Evolutionary conservation across 2,329 filamentous ascomycete genomes (phyloP).

Genomic region (Tolypocladium cylindrosporum): DNA sequence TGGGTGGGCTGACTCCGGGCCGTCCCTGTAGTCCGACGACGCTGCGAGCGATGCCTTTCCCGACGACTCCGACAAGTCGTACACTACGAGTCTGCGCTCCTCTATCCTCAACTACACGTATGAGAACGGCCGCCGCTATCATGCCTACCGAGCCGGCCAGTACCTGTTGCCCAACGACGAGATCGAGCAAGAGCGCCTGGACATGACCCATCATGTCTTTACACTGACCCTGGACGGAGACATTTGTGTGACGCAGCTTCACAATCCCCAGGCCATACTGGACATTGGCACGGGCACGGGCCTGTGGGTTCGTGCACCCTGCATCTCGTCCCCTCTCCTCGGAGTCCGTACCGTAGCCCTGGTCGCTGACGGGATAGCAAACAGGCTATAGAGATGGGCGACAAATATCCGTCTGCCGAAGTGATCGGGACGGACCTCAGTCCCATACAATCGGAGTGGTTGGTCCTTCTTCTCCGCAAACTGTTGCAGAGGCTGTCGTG

Average conservation of each 20-base stretch:
- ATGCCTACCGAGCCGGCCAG: constrained; percentile 23
- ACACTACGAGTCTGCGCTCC: constrained; percentile 16
- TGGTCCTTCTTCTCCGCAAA: not conserved
- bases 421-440: constrained; percentile 14
- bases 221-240: constrained; percentile 30
- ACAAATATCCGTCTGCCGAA: constrained; percentile 11
- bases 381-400: constrained; percentile 34
- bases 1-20: no score
- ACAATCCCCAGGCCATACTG: constrained; percentile 9
- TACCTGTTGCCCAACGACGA: constrained; percentile 15
- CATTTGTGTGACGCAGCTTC: constrained; percentile 18
- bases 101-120: constrained; percentile 24
- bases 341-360: no score
- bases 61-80: constrained; percentile 9
- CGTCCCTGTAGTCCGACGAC: not conserved
- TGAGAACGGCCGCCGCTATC: constrained; percentile 29
- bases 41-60: constrained; percentile 7
- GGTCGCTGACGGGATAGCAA: no score
- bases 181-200: constrained; percentile 39
- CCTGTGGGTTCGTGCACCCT: constrained; percentile 6
- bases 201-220: constrained; percentile 43
- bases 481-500: not conserved
- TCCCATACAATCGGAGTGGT: constrained; percentile 13
- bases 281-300: constrained; percentile 15
- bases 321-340: no score